Base-by-base conservation (phyloP, 805 yeast genomes). In the Pichia phayaonensis region DNA sequence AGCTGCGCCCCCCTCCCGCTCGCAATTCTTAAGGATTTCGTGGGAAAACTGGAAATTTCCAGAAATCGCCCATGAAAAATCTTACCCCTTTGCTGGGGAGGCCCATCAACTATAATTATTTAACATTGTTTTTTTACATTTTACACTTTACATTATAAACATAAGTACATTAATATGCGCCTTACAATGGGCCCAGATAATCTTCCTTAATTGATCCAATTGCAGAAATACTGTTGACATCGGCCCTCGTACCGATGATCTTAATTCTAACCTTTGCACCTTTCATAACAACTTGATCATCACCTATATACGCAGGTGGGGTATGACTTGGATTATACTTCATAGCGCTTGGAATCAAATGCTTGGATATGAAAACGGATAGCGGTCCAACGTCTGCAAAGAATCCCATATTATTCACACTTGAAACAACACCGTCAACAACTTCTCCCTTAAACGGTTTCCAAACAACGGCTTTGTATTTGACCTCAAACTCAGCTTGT, bases 391-490 rank as follows among this genome's bases (percentile, higher is more conserved):
- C 99, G 68, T 94, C 97, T 39, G 96, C 98, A 66, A 94, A 94
- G 58, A 94, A 89, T 10, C 99, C 99, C 84, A 92, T 86, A 63
- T 81, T 89, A 67, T 86, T 89, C 45, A 95, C 97, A 31, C 88
- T 86, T 15, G 96, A 86, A 16, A 94, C 98, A 23, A 92, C 83
- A 7, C 95, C 99, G 68, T 94, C 99, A 24, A 94, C 98, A 8
- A 94, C 99, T 69, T 94, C 99, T 36, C 98, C 99, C 70, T 94
- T 94, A 72, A 94, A 94, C 5, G 99, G 99, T 63, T 92, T 86
- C 95, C 97, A 94, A 34, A 94, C 97, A 47, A 94, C 90, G 0
- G 99, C 99, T 59, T 96, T 75, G 67, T 94, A 94, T 68, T 89
- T 88, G 48, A 94, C 98, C 60, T 89, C 95, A 62, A 94, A 94